A percentile compares a stretch with the other conserved stretches of the same genome.
These are phyloP conservation scores for Colletotrichum phormii DNA, from an alignment of 2,329 filamentous ascomycete genomes.

Conservation along the genomic window DNA sequence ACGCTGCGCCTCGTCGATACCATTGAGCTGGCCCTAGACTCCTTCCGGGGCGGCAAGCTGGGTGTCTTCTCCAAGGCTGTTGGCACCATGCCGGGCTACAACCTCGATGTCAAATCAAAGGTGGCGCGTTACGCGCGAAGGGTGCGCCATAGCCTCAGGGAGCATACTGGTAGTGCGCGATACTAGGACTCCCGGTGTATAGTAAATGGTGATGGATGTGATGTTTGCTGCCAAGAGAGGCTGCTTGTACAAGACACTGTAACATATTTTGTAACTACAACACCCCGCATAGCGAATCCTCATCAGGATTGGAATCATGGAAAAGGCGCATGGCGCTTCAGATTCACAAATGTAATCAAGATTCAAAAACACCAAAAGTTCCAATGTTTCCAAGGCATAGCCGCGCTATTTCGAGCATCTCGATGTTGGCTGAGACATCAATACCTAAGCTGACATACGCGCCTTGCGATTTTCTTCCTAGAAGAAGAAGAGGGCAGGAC, in stretches of 20 bases:
- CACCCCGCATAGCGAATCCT: not conserved
- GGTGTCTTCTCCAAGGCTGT: constrained; percentile 33
- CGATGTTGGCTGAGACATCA: not conserved
- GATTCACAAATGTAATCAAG: not conserved
- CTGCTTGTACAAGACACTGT: constrained; percentile 7
- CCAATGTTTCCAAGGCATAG: not conserved
- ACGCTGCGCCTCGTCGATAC: constrained; percentile 54
- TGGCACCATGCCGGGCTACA: constrained; percentile 36
- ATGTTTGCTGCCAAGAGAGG: not conserved
- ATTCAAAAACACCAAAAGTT: not conserved
- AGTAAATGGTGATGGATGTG: no score
- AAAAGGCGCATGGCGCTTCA: not conserved
- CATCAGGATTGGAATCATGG: not conserved
- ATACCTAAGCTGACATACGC: not conserved
- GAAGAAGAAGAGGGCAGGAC: no score
- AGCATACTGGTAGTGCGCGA: not conserved
- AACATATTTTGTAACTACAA: constrained; percentile 1
- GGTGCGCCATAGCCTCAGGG: constrained; percentile 4
- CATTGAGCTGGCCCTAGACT: constrained; percentile 47
- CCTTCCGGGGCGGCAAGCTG: constrained; percentile 27
- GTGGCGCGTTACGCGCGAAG: constrained; percentile 20
- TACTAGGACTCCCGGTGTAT: not conserved
- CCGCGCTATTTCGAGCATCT: not conserved
- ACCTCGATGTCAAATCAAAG: constrained; percentile 31
- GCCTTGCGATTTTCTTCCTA: not conserved